Evolutionary conservation across 352 stramenopile genomes (phyloP).

Genomic region (Phytophthora citricola): DNA sequence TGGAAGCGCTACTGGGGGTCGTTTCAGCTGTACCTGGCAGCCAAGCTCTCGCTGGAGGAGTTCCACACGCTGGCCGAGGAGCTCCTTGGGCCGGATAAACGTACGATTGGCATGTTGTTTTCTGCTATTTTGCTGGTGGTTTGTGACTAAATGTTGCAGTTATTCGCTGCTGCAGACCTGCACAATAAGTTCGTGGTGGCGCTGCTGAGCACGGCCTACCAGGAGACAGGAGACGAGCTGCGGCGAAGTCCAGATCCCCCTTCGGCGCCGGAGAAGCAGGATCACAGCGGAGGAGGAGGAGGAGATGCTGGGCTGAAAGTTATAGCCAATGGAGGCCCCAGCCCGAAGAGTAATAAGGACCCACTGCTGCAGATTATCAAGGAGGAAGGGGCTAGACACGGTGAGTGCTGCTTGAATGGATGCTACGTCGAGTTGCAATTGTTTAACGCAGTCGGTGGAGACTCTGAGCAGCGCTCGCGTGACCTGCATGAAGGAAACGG

Average conservation of each 20-base stretch:
- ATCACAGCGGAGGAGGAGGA: slow-evolving; percentile 13
- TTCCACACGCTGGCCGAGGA: slow-evolving; percentile 57
- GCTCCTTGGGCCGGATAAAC: slow-evolving; percentile 56
- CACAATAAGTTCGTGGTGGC: slow-evolving; percentile 72
- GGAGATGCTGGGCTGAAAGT: not conserved
- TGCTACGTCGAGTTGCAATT: slow-evolving; percentile 1
- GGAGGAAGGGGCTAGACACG: slow-evolving; percentile 26
- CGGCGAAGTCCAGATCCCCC: slow-evolving; percentile 12
- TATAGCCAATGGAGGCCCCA: slow-evolving; percentile 6
- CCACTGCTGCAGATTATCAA: slow-evolving; percentile 33
- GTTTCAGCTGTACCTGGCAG: slow-evolving; percentile 65
- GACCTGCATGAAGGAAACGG: slow-evolving; percentile 1
- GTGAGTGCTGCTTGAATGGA: slow-evolving; percentile 11
- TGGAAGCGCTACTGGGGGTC: slow-evolving; percentile 69
- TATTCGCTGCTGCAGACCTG: slow-evolving; percentile 32
- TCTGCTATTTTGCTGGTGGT: not conserved
- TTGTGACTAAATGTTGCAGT: not conserved
- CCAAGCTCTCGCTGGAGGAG: slow-evolving; percentile 58
- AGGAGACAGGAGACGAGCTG: slow-evolving; percentile 18
- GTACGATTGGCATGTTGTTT: slow-evolving; percentile 22
- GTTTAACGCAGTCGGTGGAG: slow-evolving; percentile 33
- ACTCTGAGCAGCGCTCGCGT: slow-evolving; percentile 33
- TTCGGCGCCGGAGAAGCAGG: slow-evolving; percentile 6
- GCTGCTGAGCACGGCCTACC: slow-evolving; percentile 49
- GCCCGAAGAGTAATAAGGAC: slow-evolving; percentile 7